Evolutionary conservation across 148 eudicot species (phyloP), one percentile per base, ranked within the genome.

Genomic region (Chenopodium formosanum): DNA sequence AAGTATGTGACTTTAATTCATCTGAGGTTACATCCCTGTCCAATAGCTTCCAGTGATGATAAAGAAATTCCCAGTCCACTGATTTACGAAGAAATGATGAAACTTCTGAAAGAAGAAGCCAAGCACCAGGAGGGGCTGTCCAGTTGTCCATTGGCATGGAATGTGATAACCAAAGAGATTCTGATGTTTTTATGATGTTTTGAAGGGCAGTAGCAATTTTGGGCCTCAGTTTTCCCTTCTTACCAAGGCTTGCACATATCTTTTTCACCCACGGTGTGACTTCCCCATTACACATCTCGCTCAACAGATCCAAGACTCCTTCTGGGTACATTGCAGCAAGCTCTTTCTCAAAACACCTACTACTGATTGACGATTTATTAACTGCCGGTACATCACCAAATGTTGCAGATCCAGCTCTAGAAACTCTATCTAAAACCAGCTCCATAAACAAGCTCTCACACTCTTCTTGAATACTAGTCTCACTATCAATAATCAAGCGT

Each of bases 391-490:
- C 53, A 5, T 71, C 75, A 60, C 32, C 70, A 46, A 74, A 47
- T 62, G 75, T 63, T 73, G 76, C 77, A 47, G 90, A 87, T 70
- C 89, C 97, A 79, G 87, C 88, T 79, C 87, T 86, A 75, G 97
- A 90, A 68, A 96, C 86, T 60, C 93, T 86, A 79, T 92, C 97
- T 72, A 96, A 67, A 58, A 96, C 94, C 78, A 96, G 84, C 85
- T 94, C 99, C 73, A 90, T 81, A 85, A 92, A 94, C 69, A 96
- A 82, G 82, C 90, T 94, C 82, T 96, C 95, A 69, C 98, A 94
- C 79, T 94, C 99, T 85, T 96, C 99, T 87, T 96, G 99, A 80
- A 96, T 92, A 89, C 97, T 94, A 56, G 97, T 85, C 87, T 96
- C 99, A 77, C 92, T 96, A 75, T 96, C 99, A 72, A 84, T 81